Base-by-base conservation (phyloP, 306 rosid genomes). In the Acacia acuminata region DNA sequence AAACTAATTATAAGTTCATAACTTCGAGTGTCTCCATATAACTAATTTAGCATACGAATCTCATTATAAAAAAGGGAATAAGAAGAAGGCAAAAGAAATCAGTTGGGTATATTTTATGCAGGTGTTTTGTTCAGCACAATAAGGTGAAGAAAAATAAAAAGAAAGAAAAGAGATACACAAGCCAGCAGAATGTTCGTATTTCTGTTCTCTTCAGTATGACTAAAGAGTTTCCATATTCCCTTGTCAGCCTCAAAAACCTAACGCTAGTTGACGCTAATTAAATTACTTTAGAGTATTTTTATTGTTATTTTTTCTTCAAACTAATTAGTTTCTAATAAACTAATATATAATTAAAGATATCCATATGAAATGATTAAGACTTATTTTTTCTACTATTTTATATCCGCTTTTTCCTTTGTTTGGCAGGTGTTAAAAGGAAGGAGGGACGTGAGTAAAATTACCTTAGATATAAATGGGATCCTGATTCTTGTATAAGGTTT, bases 381-480 rank as follows among this genome's bases (percentile, higher is more conserved):
- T n/a, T n/a, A n/a, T n/a, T n/a, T n/a, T 32, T 19, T 77, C 38
- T 73, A 77, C 40, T 10, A 42, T 13, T 55, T 55, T 34, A 65
- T 77, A 78, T 32, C 36, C 71, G 45, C 45, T 13, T 32, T 51
- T 61, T 40, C 65, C 25, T 38, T n/a, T 27, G 75, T 43, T 0
- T 38, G 14, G 82, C 55, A 24, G 69, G 8, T 48, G 63, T 50
- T 65, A 71, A 76, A 83, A 17, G 24, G 43, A 43, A 34, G 56
- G 51, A 40, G 15, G 64, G 5, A 20, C 20, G 24, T 10, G 71
- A 82, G 73, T 61, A 66, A 25, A 76, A 13, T 81, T 84, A 96
- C 98, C 98, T 94, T 89, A 40, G 99, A 96, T 86, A 96, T 96
- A 81, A 96, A 96, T 14, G 99, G 99, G 78, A 96, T 96, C 81